phyloP scores from a whole-genome alignment of 331 rosid genomes.

The Quercus tomentella region DNA sequence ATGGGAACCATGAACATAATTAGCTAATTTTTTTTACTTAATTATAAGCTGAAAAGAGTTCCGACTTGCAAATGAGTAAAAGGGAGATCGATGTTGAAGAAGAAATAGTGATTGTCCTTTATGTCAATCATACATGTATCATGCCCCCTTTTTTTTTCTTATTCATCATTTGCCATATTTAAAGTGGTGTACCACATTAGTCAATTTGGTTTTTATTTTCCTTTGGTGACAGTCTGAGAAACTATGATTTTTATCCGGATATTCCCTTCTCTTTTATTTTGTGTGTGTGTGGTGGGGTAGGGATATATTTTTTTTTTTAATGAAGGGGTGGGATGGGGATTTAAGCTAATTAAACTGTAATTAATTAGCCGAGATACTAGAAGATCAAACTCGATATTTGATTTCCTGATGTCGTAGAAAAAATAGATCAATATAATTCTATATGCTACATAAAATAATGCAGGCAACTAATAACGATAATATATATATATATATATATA shows the following conservation, averaged over 20 bases:
- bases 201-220: background rate
- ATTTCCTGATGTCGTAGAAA: background rate
- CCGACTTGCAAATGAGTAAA: background rate
- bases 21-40: background rate
- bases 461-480: too few relatives aligned
- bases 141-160: background rate
- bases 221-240: background rate
- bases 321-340: too few relatives aligned
- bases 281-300: too few relatives aligned
- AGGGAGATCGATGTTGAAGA: slow-evolving; percentile 3
- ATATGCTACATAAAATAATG: too few relatives aligned
- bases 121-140: slow-evolving; percentile 30
- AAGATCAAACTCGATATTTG: background rate
- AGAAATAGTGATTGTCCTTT: slow-evolving; percentile 15
- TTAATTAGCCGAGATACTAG: background rate
- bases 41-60: background rate
- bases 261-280: background rate
- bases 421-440: background rate
- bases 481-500: too few relatives aligned
- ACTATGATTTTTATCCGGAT: background rate
- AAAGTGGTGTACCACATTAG: slow-evolving; percentile 15
- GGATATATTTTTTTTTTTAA: too few relatives aligned
- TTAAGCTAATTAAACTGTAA: too few relatives aligned
- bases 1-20: background rate
- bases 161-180: slow-evolving; percentile 25